phyloP scores from a whole-genome alignment of 345 rosid species.

The Boechera retrofracta region DNA sequence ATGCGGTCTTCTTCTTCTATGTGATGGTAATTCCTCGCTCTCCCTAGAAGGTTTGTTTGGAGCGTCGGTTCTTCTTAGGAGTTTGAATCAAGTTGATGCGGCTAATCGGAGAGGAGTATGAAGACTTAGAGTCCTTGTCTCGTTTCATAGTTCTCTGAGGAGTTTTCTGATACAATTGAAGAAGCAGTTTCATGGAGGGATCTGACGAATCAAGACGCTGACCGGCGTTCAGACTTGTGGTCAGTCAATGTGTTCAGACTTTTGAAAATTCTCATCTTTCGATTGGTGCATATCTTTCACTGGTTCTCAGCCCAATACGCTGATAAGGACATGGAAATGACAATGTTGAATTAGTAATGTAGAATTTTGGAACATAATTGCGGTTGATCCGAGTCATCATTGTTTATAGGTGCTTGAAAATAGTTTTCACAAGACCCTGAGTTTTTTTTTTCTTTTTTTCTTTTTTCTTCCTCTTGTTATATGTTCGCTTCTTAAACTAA shows the following conservation, averaged over 20 bases:
- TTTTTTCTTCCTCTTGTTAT: background rate
- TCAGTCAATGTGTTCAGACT: background rate
- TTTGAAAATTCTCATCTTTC: background rate
- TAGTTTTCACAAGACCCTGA: background rate
- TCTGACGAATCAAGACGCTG: no score
- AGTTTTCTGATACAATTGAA: no score
- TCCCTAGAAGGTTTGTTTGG: no score
- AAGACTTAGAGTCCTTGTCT: no score
- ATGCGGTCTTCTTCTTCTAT: no score
- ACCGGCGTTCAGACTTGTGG: background rate
- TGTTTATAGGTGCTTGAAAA: slow-evolving; percentile 3
- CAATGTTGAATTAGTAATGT: background rate
- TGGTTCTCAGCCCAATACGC: background rate
- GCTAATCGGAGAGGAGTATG: no score
- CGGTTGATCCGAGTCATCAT: background rate
- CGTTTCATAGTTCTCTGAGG: no score
- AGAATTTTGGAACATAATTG: slow-evolving; percentile 4
- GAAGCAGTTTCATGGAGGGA: no score
- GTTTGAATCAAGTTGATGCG: no score
- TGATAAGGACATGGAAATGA: background rate
- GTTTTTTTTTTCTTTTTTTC: background rate
- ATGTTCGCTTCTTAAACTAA: background rate
- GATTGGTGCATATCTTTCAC: background rate
- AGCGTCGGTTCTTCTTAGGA: no score
- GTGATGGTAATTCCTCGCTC: no score